A percentile compares a stretch with the other conserved stretches of the same genome.
Conservation (phyloP, 2,329 filamentous ascomycete species). For the Aspergillus sp. region DNA sequence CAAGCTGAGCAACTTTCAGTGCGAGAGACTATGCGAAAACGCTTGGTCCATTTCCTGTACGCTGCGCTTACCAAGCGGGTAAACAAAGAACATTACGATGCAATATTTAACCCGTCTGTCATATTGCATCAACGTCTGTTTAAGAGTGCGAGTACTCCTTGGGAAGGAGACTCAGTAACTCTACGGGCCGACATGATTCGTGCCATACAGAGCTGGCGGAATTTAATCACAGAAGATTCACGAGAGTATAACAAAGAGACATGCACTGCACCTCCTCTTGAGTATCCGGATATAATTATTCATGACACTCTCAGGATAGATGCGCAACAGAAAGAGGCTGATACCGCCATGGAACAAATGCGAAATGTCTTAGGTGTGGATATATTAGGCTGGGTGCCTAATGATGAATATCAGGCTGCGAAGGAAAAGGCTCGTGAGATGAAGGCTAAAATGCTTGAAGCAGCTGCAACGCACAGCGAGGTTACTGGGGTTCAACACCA, state of each 20-base stretch:
- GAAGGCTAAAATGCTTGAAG: slow-evolving; percentile 21
- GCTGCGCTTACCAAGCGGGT: slow-evolving; percentile 15
- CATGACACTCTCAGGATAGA: slow-evolving; percentile 16
- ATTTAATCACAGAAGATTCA: not conserved
- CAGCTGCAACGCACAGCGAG: slow-evolving; percentile 18
- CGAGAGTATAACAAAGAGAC: not conserved
- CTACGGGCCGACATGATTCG: slow-evolving; percentile 25
- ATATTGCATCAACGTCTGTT: slow-evolving; percentile 19
- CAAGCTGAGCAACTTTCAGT: slow-evolving; percentile 1
- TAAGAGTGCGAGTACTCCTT: slow-evolving; percentile 18
- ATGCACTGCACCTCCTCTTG: slow-evolving; percentile 13
- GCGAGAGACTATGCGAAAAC: slow-evolving; percentile 14
- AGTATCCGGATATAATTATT: slow-evolving; percentile 14
- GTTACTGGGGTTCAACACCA: slow-evolving; percentile 8
- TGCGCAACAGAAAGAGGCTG: slow-evolving; percentile 18
- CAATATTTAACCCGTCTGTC: slow-evolving; percentile 14
- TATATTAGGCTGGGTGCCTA: slow-evolving; percentile 25
- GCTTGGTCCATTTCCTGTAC: slow-evolving; percentile 24
- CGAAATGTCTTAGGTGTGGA: slow-evolving; percentile 20
- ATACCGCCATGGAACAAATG: slow-evolving; percentile 21
- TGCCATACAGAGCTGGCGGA: slow-evolving; percentile 16
- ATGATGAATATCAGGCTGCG: slow-evolving; percentile 21
- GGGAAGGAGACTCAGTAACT: slow-evolving; percentile 25
- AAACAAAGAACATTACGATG: slow-evolving; percentile 21
- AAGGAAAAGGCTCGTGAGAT: slow-evolving; percentile 15